Percentiles rank a stretch among this genome's conserved stretches.
Evolutionary conservation across 1,284 basidiomycete genomes (phyloP).

Genomic region (Trichosporon sp.): DNA sequence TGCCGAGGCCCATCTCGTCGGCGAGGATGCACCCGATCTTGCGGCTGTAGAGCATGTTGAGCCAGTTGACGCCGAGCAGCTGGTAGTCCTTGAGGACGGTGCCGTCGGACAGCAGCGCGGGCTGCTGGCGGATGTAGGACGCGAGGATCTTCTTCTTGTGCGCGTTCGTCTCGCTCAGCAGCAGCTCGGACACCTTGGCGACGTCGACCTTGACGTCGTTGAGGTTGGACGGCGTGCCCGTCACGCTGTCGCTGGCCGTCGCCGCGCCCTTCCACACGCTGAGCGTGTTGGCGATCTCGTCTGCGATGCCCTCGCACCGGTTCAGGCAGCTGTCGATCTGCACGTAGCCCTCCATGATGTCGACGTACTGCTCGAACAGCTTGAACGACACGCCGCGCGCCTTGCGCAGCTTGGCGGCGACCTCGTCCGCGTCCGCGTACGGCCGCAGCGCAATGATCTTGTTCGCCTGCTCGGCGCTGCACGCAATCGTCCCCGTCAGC

Average conservation of each 20-base stretch:
- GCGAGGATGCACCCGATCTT: constrained; percentile 90
- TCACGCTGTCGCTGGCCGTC: constrained; percentile 35
- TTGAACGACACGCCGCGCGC: constrained; percentile 88
- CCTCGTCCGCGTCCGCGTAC: constrained; percentile 70
- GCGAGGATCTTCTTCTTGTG: constrained; percentile 45
- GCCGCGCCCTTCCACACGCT: constrained; percentile 65
- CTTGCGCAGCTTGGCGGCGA: constrained; percentile 70
- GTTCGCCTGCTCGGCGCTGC: constrained; percentile 73
- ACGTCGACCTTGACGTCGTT: constrained; percentile 49
- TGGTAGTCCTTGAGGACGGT: constrained; percentile 94
- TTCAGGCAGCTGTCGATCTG: constrained; percentile 85
- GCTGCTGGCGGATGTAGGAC: constrained; percentile 65
- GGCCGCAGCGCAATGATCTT: constrained; percentile 77
- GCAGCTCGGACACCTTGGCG: constrained; percentile 42
- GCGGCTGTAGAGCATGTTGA: constrained; percentile 77
- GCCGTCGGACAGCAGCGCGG: constrained; percentile 62
- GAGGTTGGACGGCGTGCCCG: constrained; percentile 40
- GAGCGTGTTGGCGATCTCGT: constrained; percentile 59
- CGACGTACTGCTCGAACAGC: constrained; percentile 83
- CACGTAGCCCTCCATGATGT: constrained; percentile 84
- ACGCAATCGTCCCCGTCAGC: constrained; percentile 85
- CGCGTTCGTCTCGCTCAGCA: constrained; percentile 38
- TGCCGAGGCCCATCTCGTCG: constrained; percentile 98
- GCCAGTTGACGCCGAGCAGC: constrained; percentile 95
- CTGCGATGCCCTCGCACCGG: constrained; percentile 80